Conservation (phyloP, 106 monocot species). For the Dioscorea dumetorum region DNA sequence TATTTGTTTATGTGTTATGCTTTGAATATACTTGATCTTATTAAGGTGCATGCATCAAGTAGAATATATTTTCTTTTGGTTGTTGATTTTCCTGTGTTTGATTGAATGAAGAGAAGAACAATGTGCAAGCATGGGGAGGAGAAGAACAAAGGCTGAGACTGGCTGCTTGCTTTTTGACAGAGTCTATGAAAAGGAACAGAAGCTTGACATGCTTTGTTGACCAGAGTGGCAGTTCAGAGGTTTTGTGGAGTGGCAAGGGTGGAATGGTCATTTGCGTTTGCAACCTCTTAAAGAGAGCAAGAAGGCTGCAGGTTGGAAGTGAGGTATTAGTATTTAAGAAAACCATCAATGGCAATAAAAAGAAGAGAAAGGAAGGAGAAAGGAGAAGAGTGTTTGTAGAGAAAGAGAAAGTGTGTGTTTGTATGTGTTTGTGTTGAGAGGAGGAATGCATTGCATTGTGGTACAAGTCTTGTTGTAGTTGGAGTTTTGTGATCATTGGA, state of each 20-base stretch:
- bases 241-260: neutral
- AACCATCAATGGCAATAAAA: conserved; percentile 20
- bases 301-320: neutral
- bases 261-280: neutral
- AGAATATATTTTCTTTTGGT: too few species aligned
- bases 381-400: neutral
- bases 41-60: too few species aligned
- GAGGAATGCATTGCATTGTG: too few species aligned
- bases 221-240: neutral
- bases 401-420: neutral
- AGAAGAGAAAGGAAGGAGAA: conserved; percentile 10
- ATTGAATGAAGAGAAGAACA: neutral
- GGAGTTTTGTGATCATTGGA: conserved; percentile 7
- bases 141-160: neutral
- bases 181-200: neutral
- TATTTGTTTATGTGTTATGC: too few species aligned
- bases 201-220: conserved; percentile 15
- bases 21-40: too few species aligned
- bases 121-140: neutral
- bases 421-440: too few species aligned
- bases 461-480: neutral
- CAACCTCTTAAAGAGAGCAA: neutral
- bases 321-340: conserved; percentile 8
- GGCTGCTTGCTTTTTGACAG: too few species aligned
- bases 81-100: neutral